Percentiles rank a stretch among this genome's conserved stretches.
These are phyloP conservation scores for Neopestalotiopsis clavispora DNA, from an alignment of 2,329 filamentous ascomycete genomes.

Conservation along the genomic window DNA sequence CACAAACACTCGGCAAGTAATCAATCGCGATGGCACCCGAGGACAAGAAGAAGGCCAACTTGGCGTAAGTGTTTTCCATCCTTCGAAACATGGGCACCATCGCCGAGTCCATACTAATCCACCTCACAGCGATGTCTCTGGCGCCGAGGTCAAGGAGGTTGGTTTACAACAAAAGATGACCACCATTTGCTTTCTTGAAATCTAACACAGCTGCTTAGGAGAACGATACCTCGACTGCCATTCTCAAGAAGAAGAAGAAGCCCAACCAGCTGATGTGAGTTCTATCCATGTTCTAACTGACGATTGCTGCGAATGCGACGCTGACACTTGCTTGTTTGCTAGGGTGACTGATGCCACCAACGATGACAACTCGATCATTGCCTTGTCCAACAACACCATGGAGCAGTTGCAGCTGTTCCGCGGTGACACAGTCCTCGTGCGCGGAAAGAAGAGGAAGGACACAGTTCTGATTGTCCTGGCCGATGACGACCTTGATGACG, in stretches of 20 bases:
- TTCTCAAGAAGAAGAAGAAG: conserved; percentile 99
- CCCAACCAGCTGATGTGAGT: conserved; percentile 95
- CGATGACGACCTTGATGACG: conserved; percentile 97
- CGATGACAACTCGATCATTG: conserved; percentile 99
- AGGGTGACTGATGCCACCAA: conserved; percentile 98
- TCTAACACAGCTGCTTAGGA: conserved; percentile 57
- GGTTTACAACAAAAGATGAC: conserved; percentile 38
- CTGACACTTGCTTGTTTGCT: conserved; percentile 24
- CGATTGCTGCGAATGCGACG: not conserved
- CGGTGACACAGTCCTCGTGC: conserved; percentile 95
- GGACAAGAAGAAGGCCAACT: conserved; percentile 82
- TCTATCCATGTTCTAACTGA: conserved; percentile 25
- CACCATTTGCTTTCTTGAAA: conserved; percentile 22
- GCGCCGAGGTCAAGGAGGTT: conserved; percentile 85
- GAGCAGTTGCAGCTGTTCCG: conserved; percentile 97
- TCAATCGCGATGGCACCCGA: conserved; percentile 71
- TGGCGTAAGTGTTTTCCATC: conserved; percentile 67
- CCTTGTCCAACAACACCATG: conserved; percentile 98
- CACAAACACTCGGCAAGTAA: conserved; percentile 19
- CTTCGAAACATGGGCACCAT: not conserved
- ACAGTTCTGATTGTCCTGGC: conserved; percentile 97
- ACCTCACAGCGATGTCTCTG: conserved; percentile 77
- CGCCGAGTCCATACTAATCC: conserved; percentile 10
- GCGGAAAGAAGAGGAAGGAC: conserved; percentile 99
- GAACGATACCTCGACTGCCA: conserved; percentile 92